Evolutionary conservation across 345 rosid genomes (phyloP).

Genomic region (Draba incana): DNA sequence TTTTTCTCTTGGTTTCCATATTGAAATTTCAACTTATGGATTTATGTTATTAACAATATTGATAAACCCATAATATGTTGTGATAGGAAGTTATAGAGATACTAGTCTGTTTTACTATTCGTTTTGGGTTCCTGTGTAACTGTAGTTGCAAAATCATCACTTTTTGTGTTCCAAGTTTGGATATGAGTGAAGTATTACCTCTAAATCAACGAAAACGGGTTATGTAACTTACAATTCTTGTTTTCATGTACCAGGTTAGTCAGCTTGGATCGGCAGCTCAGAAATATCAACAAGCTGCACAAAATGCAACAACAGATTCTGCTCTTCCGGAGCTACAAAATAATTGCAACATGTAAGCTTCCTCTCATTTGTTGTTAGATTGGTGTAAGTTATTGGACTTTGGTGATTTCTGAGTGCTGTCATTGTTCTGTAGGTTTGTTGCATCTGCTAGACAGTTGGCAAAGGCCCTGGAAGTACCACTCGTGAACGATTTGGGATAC

Average conservation of each 20-base stretch:
- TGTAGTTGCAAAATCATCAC: not conserved
- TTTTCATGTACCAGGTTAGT: constrained; percentile 60
- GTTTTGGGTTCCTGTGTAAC: constrained; percentile 9
- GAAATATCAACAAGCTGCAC: constrained; percentile 87
- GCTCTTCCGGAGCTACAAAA: constrained; percentile 81
- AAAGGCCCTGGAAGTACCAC: constrained; percentile 93
- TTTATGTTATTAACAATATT: not conserved
- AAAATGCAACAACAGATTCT: constrained; percentile 75
- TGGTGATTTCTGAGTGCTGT: constrained; percentile 23
- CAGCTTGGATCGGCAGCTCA: constrained; percentile 92
- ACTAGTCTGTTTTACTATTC: not conserved
- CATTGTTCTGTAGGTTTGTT: constrained; percentile 70
- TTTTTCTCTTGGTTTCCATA: not conserved
- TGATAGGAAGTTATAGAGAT: not conserved
- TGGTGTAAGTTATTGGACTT: not conserved
- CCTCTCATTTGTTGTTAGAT: constrained; percentile 10
- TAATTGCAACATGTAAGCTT: constrained; percentile 78
- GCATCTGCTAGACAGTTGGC: constrained; percentile 97
- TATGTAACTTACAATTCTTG: not conserved
- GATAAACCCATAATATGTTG: constrained; percentile 7
- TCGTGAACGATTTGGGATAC: constrained; percentile 98
- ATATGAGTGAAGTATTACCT: not conserved
- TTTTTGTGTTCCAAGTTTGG: not conserved
- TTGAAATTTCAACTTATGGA: not conserved
- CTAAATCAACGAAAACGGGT: not conserved